These are phyloP conservation scores for Dissophora ornata DNA, from an alignment of 192 early-diverging fungal genomes.

Conservation along the genomic window DNA sequence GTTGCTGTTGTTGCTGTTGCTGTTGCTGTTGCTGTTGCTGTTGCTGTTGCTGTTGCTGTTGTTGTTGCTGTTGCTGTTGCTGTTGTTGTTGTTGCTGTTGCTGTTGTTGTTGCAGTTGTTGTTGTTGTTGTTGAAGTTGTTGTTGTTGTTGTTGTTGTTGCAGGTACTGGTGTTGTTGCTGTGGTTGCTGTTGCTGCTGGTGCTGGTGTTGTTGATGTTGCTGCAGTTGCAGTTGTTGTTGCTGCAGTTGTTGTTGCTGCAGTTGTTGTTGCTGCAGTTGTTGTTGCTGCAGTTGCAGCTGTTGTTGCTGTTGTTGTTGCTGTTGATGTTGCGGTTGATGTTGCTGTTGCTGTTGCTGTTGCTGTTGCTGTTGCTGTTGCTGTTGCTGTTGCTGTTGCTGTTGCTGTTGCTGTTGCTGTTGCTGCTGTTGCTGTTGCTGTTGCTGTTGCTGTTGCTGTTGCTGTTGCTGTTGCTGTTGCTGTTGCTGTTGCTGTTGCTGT, in stretches of 20 bases:
- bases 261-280: conserved; percentile 3
- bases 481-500: conserved; percentile 4
- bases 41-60: conserved; percentile 12
- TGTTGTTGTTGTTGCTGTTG: conserved; percentile 8
- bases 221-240: conserved; percentile 8
- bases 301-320: conserved; percentile 4
- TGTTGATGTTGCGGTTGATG: conserved; percentile 1
- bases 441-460: conserved; percentile 1
- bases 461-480: conserved; percentile 11
- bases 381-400: conserved; percentile 5
- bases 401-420: not conserved
- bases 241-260: conserved; percentile 1
- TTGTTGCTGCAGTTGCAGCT: conserved; percentile 12
- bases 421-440: conserved; percentile 7
- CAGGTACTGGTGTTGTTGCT: too few relatives aligned
- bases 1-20: conserved; percentile 12
- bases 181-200: too few relatives aligned
- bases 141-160: conserved; percentile 16
- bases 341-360: conserved; percentile 4
- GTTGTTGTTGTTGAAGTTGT: conserved; percentile 6
- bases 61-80: not conserved
- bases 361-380: conserved; percentile 9
- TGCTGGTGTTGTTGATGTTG: too few relatives aligned
- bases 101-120: not conserved
- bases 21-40: conserved; percentile 8